These are phyloP conservation scores for Guillardia theta DNA, from an alignment of 78 protist genomes.

Conservation along the genomic window DNA sequence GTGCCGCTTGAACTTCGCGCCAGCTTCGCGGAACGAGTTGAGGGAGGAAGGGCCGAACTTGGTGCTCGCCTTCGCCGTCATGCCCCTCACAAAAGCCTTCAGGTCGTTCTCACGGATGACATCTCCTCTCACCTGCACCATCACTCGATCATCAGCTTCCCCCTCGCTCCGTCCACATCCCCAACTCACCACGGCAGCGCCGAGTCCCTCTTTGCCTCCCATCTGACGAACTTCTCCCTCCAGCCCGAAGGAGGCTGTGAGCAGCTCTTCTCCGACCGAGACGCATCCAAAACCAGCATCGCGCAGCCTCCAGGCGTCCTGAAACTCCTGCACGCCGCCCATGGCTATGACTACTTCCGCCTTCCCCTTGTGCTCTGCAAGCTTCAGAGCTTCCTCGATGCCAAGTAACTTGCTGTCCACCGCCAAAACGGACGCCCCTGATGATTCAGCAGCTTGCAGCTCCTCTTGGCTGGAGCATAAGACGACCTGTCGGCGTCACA, in stretches of 20 bases:
- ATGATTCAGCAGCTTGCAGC: neutral
- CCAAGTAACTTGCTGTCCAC: neutral
- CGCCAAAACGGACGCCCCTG: neutral
- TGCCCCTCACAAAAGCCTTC: neutral
- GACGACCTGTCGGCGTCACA: neutral
- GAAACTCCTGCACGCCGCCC: neutral
- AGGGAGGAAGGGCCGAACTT: neutral
- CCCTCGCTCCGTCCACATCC: neutral
- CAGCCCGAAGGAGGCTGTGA: neutral
- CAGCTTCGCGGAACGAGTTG: neutral
- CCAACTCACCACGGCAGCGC: neutral
- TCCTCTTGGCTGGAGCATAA: neutral
- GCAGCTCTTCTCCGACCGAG: neutral
- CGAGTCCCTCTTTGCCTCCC: neutral
- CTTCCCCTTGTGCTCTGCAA: neutral
- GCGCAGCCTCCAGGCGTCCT: neutral
- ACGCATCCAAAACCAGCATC: neutral
- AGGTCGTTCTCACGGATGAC: neutral
- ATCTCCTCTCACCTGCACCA: neutral
- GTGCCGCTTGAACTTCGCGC: neutral
- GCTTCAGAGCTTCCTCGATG: neutral
- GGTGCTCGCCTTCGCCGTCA: neutral
- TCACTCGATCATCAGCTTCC: neutral
- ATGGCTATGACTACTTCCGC: neutral
- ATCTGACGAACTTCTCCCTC: neutral